Evolutionary conservation across 2,329 filamentous ascomycete species (phyloP).

Genomic region (Cladosporium sp.): DNA sequence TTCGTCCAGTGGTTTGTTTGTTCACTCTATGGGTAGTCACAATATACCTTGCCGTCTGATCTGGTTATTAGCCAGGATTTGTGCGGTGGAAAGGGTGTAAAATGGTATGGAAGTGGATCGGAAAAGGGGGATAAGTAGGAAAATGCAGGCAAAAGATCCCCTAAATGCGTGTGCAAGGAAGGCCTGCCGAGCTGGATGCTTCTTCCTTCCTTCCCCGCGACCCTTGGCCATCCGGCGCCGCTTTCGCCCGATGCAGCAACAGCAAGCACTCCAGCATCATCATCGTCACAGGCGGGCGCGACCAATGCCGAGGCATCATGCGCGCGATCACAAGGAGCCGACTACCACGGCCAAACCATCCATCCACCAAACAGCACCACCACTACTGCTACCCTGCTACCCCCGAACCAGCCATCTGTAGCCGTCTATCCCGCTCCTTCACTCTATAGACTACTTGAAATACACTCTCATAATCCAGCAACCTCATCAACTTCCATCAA

Average conservation of each 20-base stretch:
- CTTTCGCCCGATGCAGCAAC: not conserved
- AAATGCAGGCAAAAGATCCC: slow-evolving; percentile 7
- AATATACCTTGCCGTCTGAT: slow-evolving; percentile 3
- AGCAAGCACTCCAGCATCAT: not conserved
- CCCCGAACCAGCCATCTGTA: not conserved
- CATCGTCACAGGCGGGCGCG: not conserved
- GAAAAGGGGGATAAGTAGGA: slow-evolving; percentile 15
- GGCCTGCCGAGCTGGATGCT: not conserved
- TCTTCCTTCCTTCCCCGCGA: not conserved
- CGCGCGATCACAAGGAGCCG: slow-evolving; percentile 13
- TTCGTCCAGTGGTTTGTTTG: not conserved
- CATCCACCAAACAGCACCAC: not conserved
- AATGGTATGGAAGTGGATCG: slow-evolving; percentile 9
- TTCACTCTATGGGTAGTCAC: not conserved
- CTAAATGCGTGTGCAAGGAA: not conserved
- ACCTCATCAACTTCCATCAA: not conserved
- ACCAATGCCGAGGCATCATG: slow-evolving; percentile 3
- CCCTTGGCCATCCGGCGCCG: not conserved
- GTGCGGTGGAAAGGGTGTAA: not conserved
- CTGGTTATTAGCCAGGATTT: slow-evolving; percentile 1
- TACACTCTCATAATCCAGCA: not conserved
- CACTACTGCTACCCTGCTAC: not conserved
- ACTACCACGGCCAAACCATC: slow-evolving; percentile 7
- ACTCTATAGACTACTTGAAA: not conserved
- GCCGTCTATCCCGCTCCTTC: slow-evolving; percentile 10